phyloP scores from a whole-genome alignment of 768 basidiomycete genomes.

The Tylopilus cervinicoccineus region DNA sequence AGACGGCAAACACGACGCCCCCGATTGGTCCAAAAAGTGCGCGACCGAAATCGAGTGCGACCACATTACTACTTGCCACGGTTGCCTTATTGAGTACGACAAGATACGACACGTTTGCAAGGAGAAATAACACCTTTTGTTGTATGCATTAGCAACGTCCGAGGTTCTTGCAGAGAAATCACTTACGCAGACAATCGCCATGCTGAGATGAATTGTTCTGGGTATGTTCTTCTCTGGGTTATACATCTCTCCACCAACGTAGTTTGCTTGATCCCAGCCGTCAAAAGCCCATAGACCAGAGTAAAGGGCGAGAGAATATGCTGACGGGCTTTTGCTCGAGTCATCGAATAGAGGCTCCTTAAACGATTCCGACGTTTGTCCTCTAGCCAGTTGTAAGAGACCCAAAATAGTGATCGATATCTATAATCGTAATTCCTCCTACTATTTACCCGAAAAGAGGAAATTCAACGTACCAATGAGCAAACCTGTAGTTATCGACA shows the following conservation, averaged over 20 bases:
- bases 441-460: background rate
- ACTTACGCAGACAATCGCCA: constrained; percentile 73
- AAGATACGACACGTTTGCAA: constrained; percentile 88
- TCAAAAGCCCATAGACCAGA: constrained; percentile 95
- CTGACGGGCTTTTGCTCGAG: constrained; percentile 73
- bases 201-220: constrained; percentile 84
- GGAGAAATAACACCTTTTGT: constrained; percentile 64
- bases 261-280: constrained; percentile 94
- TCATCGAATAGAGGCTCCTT: constrained; percentile 64
- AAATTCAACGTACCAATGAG: constrained; percentile 52
- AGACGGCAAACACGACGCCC: constrained; percentile 78
- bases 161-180: background rate
- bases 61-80: constrained; percentile 79
- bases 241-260: constrained; percentile 85
- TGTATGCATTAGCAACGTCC: background rate
- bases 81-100: constrained; percentile 80
- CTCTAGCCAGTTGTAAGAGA: constrained; percentile 68
- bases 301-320: constrained; percentile 91
- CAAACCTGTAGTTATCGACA: constrained; percentile 41
- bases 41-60: constrained; percentile 90
- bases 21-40: constrained; percentile 84
- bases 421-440: constrained; percentile 31
- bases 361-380: constrained; percentile 66
- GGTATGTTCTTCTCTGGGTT: constrained; percentile 85
- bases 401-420: constrained; percentile 75